Base-by-base conservation (phyloP, 2,329 filamentous ascomycete genomes). In the Cytospora schulzeri region DNA sequence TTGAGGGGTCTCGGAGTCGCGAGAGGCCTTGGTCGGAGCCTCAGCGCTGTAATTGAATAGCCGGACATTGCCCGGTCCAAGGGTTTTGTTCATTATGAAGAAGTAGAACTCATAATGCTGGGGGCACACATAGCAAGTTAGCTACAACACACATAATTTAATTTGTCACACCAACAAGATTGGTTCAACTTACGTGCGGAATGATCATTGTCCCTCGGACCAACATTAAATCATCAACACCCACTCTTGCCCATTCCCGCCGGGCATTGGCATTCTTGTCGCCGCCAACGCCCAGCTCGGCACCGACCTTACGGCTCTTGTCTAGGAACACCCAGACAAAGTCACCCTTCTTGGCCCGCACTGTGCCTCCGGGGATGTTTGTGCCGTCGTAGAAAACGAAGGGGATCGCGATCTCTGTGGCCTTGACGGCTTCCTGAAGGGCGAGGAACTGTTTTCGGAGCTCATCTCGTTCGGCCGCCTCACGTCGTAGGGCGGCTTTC, bases 61-160 rank as follows among this genome's bases (percentile, higher is more conserved):
- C 7, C 86, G 80, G 24, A 80, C 81, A 59, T 91, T 89, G 45
- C 87, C 87, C n/a, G 91, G 89, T 2, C 91, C 91, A 2, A 86
- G 76, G 29, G 87, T 91, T 72, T 90, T 92, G 76, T 98, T 97
- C 76, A 96, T 90, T 74, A 97, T 88, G 78, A 99, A 98, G 78
- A 94, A 95, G 76, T 98, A 95, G 75, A 99, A 93, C 69, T 98
- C 94, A 74, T 96, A 97, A 77, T 99, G 95, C 92, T 98, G 73
- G 55, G 60, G 3, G 4, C 45, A 51, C 56, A 65, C 63, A 72
- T 60, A 57, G 62, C 33, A 63, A 28, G 68, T 73, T 65, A 76
- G 69, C 26, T 62, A 65, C 35, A 28, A 57, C 31, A 56, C 48
- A 38, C 26, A 53, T 26, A 51, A 59, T 60, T 48, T 24, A 67